Evolutionary conservation across 1,284 basidiomycete genomes (phyloP).

Genomic region (Leccinum brunneo-olivaceum): DNA sequence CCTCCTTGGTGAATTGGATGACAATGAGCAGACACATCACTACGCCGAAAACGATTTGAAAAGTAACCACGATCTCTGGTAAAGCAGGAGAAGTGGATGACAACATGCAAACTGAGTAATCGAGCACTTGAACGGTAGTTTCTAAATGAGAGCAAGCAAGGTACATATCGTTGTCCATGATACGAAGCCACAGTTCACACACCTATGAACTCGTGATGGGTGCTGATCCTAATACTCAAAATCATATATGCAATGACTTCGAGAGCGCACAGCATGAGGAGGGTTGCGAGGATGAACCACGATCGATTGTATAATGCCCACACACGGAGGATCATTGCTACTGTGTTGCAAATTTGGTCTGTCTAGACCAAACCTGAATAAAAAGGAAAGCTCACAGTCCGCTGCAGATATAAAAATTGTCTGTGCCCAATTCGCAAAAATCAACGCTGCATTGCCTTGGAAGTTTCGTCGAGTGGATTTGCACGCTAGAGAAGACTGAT

Average conservation of each 20-base stretch:
- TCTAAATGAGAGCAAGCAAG: not conserved
- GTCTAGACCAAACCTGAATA: not conserved
- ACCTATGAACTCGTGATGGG: not conserved
- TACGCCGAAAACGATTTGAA: not conserved
- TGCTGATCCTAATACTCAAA: not conserved
- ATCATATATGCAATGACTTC: not conserved
- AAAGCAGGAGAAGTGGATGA: not conserved
- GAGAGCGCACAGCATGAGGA: not conserved
- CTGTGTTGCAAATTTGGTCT: not conserved
- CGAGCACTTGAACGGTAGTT: not conserved
- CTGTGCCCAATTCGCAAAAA: not conserved
- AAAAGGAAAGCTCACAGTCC: not conserved
- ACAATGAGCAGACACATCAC: not conserved
- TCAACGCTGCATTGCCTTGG: not conserved
- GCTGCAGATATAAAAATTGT: not conserved
- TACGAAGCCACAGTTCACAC: not conserved
- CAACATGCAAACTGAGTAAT: not conserved
- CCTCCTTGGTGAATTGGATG: not conserved
- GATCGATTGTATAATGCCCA: not conserved
- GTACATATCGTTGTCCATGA: not conserved
- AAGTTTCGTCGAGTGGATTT: not conserved
- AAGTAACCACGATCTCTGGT: not conserved
- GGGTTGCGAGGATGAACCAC: not conserved
- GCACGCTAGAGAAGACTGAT: not conserved
- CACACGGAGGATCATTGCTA: not conserved